Base-by-base conservation (phyloP, 306 rosid species). In the Inga leiocalycina region DNA sequence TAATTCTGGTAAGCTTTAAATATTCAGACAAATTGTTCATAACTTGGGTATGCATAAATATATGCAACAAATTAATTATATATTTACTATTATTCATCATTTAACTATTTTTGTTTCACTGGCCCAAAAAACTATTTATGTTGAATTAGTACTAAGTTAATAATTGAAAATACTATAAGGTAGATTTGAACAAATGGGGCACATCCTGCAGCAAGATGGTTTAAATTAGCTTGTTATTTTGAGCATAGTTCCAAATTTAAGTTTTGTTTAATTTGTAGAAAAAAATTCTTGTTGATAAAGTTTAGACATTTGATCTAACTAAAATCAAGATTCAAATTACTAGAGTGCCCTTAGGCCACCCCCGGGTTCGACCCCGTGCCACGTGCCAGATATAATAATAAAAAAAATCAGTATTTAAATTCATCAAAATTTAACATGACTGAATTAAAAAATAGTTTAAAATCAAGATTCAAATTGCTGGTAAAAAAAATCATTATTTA, bases 1-100 rank as follows among this genome's bases (percentile, higher is more conserved):
- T 91, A 43, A 84, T 91, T 74, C 82, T 89, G 92, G 94, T 90
- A 78, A 65, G 14, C 27, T n/a, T 35, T 43, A 39, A 56, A 14
- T 20, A 10, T 52, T 32, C 39, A 32, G 11, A 65, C 2, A 32
- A 5, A 14, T 30, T 32, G 43, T 13, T 13, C 3, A 24, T 24
- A 9, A 4, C 34, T 27, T 11, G 37, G 69, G 3, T 5, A 62
- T 4, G 7, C 30, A 57, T 19, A 57, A 19, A 57, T 57, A 59
- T 20, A 61, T 61, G 39, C 3, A 15, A 65, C 11, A 65, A 15
- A 65, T 65, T 65, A 32, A 6, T 65, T 65, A 6, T 2, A 65
- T 39, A 39, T 39, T 39, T 39, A 39, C 43, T 39, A 39, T 39
- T 39, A 39, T 39, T 39, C 43, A 39, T 39, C 43, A 51, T 51